Percentiles rank a stretch among this genome's conserved stretches.
These are phyloP conservation scores for Xylaria sp. DNA, from an alignment of 2,329 filamentous ascomycete genomes.

Conservation along the genomic window DNA sequence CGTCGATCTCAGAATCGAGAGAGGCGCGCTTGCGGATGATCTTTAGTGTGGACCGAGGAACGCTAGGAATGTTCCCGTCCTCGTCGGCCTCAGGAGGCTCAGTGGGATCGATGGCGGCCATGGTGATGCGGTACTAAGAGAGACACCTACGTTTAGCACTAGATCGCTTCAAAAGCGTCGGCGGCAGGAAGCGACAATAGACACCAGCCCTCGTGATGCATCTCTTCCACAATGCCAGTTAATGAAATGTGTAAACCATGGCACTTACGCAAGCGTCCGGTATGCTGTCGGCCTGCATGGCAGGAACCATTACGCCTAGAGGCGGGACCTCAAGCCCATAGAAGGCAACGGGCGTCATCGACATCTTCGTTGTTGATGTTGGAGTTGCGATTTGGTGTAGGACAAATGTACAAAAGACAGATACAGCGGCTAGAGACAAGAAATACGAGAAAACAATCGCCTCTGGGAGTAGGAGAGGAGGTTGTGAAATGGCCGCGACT, in stretches of 20 bases:
- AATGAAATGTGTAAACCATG: not conserved
- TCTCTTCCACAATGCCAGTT: not conserved
- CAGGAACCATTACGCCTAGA: conserved; percentile 84
- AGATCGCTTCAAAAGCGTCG: not conserved
- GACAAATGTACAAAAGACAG: conserved; percentile 24
- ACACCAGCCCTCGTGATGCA: not conserved
- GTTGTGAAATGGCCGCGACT: conserved; percentile 7
- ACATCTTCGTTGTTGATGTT: conserved; percentile 52
- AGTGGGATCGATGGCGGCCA: conserved; percentile 96
- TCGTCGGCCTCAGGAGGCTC: conserved; percentile 75
- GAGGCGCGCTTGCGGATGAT: conserved; percentile 79
- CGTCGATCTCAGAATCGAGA: conserved; percentile 72
- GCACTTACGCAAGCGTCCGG: conserved; percentile 78
- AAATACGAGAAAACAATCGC: not conserved
- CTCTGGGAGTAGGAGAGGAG: not conserved
- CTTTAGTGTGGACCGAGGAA: conserved; percentile 87
- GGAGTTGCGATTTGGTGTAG: conserved; percentile 5
- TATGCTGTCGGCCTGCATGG: conserved; percentile 72
- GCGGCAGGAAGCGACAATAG: not conserved
- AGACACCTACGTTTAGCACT: conserved; percentile 45
- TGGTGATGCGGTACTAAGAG: conserved; percentile 90
- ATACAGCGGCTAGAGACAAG: not conserved
- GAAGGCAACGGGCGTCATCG: conserved; percentile 76
- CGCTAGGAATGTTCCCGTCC: conserved; percentile 68
- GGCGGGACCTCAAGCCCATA: conserved; percentile 93